Conservation (phyloP, 768 basidiomycete genomes). For the Boletus rubroflammeus region DNA sequence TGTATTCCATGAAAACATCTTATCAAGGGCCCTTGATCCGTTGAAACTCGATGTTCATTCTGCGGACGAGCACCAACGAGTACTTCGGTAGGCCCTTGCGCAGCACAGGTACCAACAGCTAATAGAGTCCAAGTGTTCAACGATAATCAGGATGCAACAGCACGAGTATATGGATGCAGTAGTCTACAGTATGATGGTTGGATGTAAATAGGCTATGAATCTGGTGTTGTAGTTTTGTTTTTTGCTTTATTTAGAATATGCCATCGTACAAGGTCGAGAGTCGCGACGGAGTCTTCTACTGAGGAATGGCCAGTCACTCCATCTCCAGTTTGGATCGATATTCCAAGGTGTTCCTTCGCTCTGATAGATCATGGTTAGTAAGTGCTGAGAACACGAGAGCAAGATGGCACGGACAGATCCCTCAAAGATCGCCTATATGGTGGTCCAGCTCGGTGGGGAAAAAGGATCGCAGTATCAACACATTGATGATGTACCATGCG, state of each 20-base stretch:
- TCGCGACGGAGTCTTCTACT: constrained; percentile 83
- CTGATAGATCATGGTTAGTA: constrained; percentile 37
- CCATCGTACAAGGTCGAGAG: constrained; percentile 86
- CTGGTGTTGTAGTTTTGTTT: constrained; percentile 16
- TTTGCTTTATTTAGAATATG: constrained; percentile 63
- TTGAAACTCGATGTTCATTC: constrained; percentile 12
- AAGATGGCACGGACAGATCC: constrained; percentile 57
- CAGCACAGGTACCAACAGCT: neutral
- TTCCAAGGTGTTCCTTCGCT: constrained; percentile 76
- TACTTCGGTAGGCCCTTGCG: neutral
- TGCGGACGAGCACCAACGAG: neutral
- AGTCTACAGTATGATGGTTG: neutral
- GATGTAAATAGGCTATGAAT: constrained; percentile 9
- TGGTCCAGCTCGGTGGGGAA: constrained; percentile 77
- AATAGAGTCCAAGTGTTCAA: neutral
- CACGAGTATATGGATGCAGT: neutral
- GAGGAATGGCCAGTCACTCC: constrained; percentile 82
- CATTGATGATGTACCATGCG: constrained; percentile 82
- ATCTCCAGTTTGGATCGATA: constrained; percentile 77
- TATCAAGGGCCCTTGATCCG: constrained; percentile 30
- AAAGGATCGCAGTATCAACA: constrained; percentile 84
- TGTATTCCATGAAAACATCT: constrained; percentile 11
- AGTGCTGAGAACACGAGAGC: neutral
- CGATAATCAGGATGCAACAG: neutral
- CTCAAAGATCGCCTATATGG: constrained; percentile 77